Evolutionary conservation across 768 basidiomycete genomes (phyloP), one percentile per base, ranked within the genome.

Genomic region (Tylopilus plumbeoviolaceoides): DNA sequence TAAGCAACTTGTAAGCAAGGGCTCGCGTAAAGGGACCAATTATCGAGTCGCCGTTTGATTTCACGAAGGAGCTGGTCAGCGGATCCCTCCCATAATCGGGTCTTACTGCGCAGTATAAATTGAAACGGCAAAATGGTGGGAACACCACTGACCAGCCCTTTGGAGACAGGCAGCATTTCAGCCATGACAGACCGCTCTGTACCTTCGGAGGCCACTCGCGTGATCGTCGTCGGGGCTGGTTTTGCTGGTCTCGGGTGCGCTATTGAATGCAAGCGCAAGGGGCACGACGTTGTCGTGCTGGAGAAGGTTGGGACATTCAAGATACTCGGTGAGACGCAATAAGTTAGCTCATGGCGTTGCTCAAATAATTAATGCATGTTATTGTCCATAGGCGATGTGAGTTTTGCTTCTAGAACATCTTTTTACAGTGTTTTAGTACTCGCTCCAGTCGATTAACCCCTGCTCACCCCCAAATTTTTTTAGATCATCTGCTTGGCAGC

Each of bases 211-310:
- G 23, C 9, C 23, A 6, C 38, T 28, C 43, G 15, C 23, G 35
- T 48, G 18, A 53, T 67, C 11, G 36, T 64, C 42, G 59, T 69
- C 17, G 65, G 70, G 18, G 64, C 63, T 17, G 66, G 67, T 6
- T 66, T 61, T 44, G 65, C 55, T 4, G 70, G 67, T 4, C 51
- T 72, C 5, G 61, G 61, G 4, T 64, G 63, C 43, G 67, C 65
- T 11, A 60, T 72, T 39, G 67, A 65, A 48, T 60, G 58, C 27
- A 59, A 59, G 17, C 42, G 61, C 18, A 60, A 70, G 42, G 65
- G 60, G 6, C 63, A 63, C 54, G 51, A 63, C 10, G 65, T 66
- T 9, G 50, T 59, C 28, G 48, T 72, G 12, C 41, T 71, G 6
- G 70, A 67, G 36, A 64, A 64, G 43, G 59, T 28, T 17, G 20